Percentiles rank a stretch among this genome's conserved stretches.
Evolutionary conservation across 257 asterid genomes (phyloP).

Genomic region (Salvia hispanica): DNA sequence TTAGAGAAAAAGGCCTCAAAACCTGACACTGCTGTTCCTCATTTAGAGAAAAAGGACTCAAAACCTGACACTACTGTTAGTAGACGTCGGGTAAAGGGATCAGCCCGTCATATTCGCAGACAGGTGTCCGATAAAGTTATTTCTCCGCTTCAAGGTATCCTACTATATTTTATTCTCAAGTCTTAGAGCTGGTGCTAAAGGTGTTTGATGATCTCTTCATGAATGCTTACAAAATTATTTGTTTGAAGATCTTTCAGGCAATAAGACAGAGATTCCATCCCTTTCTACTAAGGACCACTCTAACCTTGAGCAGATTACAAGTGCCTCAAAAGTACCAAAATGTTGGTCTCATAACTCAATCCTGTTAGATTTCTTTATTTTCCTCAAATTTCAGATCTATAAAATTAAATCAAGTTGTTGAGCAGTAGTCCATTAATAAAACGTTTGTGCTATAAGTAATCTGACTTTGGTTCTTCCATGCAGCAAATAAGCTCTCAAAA

Average conservation of each 20-base stretch:
- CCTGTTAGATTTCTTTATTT: constrained; percentile 20
- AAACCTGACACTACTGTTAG: constrained; percentile 38
- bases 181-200: constrained; percentile 15
- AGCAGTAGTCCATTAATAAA: constrained; percentile 16
- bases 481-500: constrained; percentile 56
- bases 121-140: constrained; percentile 42
- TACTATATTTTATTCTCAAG: constrained; percentile 27
- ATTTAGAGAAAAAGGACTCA: constrained; percentile 31
- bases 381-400: constrained; percentile 15
- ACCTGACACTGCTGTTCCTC: constrained; percentile 26
- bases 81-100: constrained; percentile 36
- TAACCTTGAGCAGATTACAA: constrained; percentile 41
- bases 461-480: constrained; percentile 32
- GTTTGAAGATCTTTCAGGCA: constrained; percentile 43
- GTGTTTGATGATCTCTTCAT: constrained; percentile 7
- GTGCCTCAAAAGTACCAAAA: constrained; percentile 47
- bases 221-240: constrained; percentile 36
- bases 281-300: constrained; percentile 28
- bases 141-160: constrained; percentile 53
- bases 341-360: constrained; percentile 44
- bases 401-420: constrained; percentile 1
- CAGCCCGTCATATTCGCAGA: constrained; percentile 34
- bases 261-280: constrained; percentile 34
- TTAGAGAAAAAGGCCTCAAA: constrained; percentile 34
- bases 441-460: constrained; percentile 23